Percentiles rank a stretch among this genome's conserved stretches.
phyloP scores from a whole-genome alignment of 2,329 filamentous ascomycete species.

The Neonectria neomacrospora region DNA sequence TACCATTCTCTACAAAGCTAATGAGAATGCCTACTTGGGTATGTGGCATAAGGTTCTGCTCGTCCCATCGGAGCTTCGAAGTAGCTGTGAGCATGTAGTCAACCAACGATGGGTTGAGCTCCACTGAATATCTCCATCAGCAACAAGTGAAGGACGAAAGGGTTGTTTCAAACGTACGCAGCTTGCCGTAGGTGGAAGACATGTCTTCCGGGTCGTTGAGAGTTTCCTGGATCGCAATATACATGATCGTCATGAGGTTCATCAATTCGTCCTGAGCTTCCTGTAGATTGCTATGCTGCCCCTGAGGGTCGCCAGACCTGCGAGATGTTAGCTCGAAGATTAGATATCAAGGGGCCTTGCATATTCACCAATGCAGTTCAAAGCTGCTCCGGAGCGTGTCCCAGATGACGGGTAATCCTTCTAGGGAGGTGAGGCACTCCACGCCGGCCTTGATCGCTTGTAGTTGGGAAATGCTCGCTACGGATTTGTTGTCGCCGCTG shows the following conservation, averaged over 20 bases:
- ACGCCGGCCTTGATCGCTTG: slow-evolving; percentile 68
- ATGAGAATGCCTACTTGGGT: slow-evolving; percentile 63
- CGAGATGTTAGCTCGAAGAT: slow-evolving; percentile 42
- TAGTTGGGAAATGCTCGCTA: slow-evolving; percentile 67
- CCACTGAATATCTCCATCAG: slow-evolving; percentile 54
- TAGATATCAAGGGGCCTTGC: not conserved
- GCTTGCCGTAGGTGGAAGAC: slow-evolving; percentile 57
- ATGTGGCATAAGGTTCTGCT: slow-evolving; percentile 68
- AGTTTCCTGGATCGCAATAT: slow-evolving; percentile 67
- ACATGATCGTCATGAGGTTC: slow-evolving; percentile 72
- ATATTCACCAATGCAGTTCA: slow-evolving; percentile 63
- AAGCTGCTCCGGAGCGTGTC: slow-evolving; percentile 60
- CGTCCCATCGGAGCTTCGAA: slow-evolving; percentile 79
- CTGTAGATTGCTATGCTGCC: slow-evolving; percentile 57
- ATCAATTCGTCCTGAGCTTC: slow-evolving; percentile 69
- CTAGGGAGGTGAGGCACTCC: slow-evolving; percentile 61
- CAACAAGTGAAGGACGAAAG: not conserved
- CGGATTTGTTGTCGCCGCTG: slow-evolving; percentile 57
- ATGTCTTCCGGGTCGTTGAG: slow-evolving; percentile 64
- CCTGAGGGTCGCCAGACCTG: slow-evolving; percentile 59
- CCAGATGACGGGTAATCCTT: slow-evolving; percentile 64
- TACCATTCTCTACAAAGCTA: not conserved
- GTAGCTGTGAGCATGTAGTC: slow-evolving; percentile 77
- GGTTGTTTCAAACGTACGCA: slow-evolving; percentile 57
- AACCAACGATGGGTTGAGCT: slow-evolving; percentile 74